phyloP scores from a whole-genome alignment of 495 filamentous ascomycete genomes.

The Achaetomiella virescens region DNA sequence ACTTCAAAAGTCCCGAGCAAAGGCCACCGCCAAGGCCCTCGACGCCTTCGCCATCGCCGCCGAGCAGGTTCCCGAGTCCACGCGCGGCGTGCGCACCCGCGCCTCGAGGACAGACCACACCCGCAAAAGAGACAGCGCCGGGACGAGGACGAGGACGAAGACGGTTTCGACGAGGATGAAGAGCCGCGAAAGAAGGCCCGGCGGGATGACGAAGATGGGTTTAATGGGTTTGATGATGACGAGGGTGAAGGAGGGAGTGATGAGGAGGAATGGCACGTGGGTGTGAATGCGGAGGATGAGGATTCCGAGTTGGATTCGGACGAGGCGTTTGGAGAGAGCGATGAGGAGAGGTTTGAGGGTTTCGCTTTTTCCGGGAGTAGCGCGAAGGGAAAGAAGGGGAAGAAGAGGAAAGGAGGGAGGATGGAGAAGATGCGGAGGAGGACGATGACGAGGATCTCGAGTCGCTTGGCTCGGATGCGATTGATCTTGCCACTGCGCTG shows the following conservation, averaged over 20 bases:
- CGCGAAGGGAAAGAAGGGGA: slow-evolving; percentile 35
- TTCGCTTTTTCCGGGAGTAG: slow-evolving; percentile 67
- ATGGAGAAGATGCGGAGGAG: slow-evolving; percentile 51
- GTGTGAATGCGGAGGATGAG: slow-evolving; percentile 66
- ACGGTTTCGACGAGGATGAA: slow-evolving; percentile 45
- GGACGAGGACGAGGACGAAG: slow-evolving; percentile 45
- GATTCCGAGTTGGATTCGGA: slow-evolving; percentile 86
- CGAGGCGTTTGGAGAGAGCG: slow-evolving; percentile 85
- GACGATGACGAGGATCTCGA: slow-evolving; percentile 50
- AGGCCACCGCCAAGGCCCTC: slow-evolving; percentile 51
- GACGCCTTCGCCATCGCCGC: slow-evolving; percentile 84
- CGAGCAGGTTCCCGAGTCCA: slow-evolving; percentile 41
- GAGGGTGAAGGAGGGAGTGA: slow-evolving; percentile 62
- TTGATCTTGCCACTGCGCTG: slow-evolving; percentile 76
- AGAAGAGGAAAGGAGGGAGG: slow-evolving; percentile 20
- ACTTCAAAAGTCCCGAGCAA: slow-evolving; percentile 38
- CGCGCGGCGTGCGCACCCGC: slow-evolving; percentile 37
- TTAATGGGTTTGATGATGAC: slow-evolving; percentile 29
- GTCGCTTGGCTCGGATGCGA: slow-evolving; percentile 71
- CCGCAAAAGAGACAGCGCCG: slow-evolving; percentile 14
- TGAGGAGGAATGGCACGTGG: slow-evolving; percentile 77
- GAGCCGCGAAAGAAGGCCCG: slow-evolving; percentile 38
- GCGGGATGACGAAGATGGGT: slow-evolving; percentile 39
- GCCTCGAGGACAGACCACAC: slow-evolving; percentile 30
- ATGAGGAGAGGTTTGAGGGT: slow-evolving; percentile 74